phyloP scores from a whole-genome alignment of 352 stramenopile species.

The Phytophthora capsici region DNA sequence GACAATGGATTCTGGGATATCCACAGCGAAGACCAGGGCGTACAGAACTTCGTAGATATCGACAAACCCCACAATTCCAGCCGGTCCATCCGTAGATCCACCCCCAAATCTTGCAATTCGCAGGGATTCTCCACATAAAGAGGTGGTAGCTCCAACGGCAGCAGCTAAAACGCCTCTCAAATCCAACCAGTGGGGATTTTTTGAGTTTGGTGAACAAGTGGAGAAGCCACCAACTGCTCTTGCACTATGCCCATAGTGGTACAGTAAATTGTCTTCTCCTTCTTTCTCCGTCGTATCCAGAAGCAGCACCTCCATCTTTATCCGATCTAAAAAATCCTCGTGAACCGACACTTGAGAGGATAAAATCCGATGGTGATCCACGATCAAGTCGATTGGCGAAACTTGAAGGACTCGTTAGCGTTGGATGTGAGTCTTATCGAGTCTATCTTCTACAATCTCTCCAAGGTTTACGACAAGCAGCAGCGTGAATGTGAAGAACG shows the following conservation, averaged over 20 bases:
- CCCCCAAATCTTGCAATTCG: constrained; percentile 40
- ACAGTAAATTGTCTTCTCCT: constrained; percentile 71
- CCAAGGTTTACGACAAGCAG: constrained; percentile 32
- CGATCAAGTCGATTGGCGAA: constrained; percentile 62
- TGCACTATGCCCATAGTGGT: constrained; percentile 38
- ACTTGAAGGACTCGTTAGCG: constrained; percentile 42
- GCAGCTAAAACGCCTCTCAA: constrained; percentile 67
- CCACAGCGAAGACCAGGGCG: constrained; percentile 46
- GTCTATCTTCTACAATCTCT: constrained; percentile 36
- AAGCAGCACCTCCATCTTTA: constrained; percentile 56
- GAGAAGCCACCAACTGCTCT: constrained; percentile 17
- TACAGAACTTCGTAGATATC: constrained; percentile 65
- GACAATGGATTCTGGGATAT: constrained; percentile 15
- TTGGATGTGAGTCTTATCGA: constrained; percentile 41
- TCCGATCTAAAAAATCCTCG: constrained; percentile 7
- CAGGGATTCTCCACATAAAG: constrained; percentile 57
- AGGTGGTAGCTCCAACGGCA: constrained; percentile 53
- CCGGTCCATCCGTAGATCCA: not conserved
- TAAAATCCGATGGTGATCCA: constrained; percentile 40
- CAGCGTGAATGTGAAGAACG: constrained; percentile 17
- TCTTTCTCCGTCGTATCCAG: constrained; percentile 73
- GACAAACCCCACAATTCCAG: constrained; percentile 47
- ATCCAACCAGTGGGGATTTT: constrained; percentile 39
- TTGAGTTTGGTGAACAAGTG: not conserved
- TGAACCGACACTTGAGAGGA: no score